These are phyloP conservation scores for Cyberlindnera samutprakarnensis DNA, from an alignment of 805 yeast species.

Conservation along the genomic window DNA sequence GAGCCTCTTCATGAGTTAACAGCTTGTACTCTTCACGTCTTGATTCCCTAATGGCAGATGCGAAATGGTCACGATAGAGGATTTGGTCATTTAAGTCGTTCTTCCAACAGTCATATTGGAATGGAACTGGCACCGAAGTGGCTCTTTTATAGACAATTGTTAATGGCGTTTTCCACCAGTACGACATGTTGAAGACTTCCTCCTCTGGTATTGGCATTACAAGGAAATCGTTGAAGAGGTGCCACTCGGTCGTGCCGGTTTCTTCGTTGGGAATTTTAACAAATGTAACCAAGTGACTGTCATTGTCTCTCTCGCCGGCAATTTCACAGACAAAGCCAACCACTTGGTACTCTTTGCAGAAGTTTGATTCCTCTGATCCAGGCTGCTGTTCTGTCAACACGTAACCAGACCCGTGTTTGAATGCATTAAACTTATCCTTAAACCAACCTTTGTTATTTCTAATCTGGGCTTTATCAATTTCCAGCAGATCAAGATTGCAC, in stretches of 20 bases:
- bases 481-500: conserved; percentile 48
- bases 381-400: conserved; percentile 25
- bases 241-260: conserved; percentile 46
- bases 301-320: conserved; percentile 33
- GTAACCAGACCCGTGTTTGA: conserved; percentile 19
- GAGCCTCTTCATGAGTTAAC: conserved; percentile 64
- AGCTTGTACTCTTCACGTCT: conserved; percentile 57
- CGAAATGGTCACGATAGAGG: conserved; percentile 68
- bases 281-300: conserved; percentile 54
- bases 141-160: conserved; percentile 56
- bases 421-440: conserved; percentile 50
- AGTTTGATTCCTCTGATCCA: conserved; percentile 23
- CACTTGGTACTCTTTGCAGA: conserved; percentile 44
- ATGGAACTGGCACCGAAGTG: conserved; percentile 31
- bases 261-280: conserved; percentile 35
- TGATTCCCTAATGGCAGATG: conserved; percentile 54
- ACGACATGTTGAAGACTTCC: conserved; percentile 68
- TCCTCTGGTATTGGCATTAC: conserved; percentile 67
- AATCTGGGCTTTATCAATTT: conserved; percentile 46
- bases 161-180: conserved; percentile 82
- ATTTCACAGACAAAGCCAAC: conserved; percentile 68
- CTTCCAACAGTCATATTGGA: conserved; percentile 43
- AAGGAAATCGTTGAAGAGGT: conserved; percentile 83
- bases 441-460: conserved; percentile 50
- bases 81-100: conserved; percentile 51